These are phyloP conservation scores for Oryza meridionalis DNA, from an alignment of 176 grass and related monocot species.

Conservation along the genomic window DNA sequence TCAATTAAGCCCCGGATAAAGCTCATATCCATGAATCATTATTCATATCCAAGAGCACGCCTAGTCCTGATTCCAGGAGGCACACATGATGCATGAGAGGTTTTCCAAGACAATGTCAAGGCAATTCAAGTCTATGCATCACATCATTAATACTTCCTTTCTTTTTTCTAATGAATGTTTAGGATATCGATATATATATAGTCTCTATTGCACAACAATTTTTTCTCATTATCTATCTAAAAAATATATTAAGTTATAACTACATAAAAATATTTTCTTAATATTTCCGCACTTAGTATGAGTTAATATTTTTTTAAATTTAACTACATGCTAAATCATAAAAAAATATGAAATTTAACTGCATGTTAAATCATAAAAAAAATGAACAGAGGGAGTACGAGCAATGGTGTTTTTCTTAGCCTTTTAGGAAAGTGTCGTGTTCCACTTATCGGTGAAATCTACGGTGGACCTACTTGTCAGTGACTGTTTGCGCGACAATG, in stretches of 20 bases:
- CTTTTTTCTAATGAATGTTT: neutral
- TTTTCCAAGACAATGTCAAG: neutral
- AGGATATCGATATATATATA: neutral
- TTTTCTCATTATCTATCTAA: neutral
- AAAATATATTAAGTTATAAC: neutral
- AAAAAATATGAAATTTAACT: too few relatives aligned
- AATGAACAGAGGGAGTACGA: neutral
- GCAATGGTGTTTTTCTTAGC: neutral
- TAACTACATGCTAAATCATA: too few relatives aligned
- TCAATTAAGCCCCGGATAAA: slow-evolving; percentile 22
- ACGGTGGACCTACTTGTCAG: neutral
- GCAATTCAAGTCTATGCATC: neutral
- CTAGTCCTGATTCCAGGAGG: neutral
- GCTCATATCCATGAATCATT: slow-evolving; percentile 7
- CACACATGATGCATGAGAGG: slow-evolving; percentile 13
- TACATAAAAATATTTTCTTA: neutral
- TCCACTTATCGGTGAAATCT: neutral
- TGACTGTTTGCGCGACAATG: neutral
- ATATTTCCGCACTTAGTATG: too few relatives aligned
- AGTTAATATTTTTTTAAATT: too few relatives aligned
- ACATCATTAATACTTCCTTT: neutral
- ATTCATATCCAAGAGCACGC: slow-evolving; percentile 5
- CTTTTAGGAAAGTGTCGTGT: neutral
- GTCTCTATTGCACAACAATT: neutral
- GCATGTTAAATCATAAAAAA: too few relatives aligned